These are phyloP conservation scores for Saxophila tyrrhenica DNA, from an alignment of 495 filamentous ascomycete species.

Conservation along the genomic window DNA sequence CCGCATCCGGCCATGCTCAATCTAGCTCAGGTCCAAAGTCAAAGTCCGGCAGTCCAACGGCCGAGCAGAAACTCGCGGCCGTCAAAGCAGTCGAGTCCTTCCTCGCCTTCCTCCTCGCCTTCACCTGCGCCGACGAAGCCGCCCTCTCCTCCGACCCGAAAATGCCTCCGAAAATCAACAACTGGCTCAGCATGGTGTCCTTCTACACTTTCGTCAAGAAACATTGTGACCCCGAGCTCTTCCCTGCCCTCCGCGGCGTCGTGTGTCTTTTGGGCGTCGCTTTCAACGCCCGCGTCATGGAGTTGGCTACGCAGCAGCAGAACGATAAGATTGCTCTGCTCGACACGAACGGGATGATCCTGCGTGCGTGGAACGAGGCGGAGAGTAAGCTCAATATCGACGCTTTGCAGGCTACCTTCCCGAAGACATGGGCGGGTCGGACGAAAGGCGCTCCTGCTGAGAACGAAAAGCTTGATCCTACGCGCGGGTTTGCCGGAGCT, in stretches of 20 bases:
- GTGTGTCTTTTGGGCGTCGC: slow-evolving; percentile 11
- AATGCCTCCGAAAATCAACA: background rate
- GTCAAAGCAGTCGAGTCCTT: slow-evolving; percentile 17
- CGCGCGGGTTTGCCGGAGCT: slow-evolving; percentile 4
- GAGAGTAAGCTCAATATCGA: slow-evolving; percentile 22
- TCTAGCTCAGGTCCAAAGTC: background rate
- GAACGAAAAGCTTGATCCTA: background rate
- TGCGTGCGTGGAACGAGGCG: slow-evolving; percentile 18
- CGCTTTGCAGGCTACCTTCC: slow-evolving; percentile 5
- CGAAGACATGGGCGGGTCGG: slow-evolving; percentile 7
- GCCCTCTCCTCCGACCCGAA: slow-evolving; percentile 8
- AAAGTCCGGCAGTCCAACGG: background rate
- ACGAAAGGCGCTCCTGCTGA: background rate
- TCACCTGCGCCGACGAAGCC: slow-evolving; percentile 14
- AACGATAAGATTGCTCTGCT: slow-evolving; percentile 1
- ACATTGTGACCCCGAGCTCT: slow-evolving; percentile 1
- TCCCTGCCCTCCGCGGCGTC: slow-evolving; percentile 7
- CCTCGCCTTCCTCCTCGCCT: slow-evolving; percentile 18
- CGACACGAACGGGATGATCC: slow-evolving; percentile 20
- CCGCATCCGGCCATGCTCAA: slow-evolving; percentile 7
- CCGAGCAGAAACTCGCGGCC: slow-evolving; percentile 14
- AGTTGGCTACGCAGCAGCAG: background rate
- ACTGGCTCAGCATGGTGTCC: slow-evolving; percentile 12
- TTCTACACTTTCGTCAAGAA: slow-evolving; percentile 15
- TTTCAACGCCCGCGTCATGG: slow-evolving; percentile 5